Base-by-base conservation (phyloP, 805 yeast species). In the Candida gorgasii region DNA sequence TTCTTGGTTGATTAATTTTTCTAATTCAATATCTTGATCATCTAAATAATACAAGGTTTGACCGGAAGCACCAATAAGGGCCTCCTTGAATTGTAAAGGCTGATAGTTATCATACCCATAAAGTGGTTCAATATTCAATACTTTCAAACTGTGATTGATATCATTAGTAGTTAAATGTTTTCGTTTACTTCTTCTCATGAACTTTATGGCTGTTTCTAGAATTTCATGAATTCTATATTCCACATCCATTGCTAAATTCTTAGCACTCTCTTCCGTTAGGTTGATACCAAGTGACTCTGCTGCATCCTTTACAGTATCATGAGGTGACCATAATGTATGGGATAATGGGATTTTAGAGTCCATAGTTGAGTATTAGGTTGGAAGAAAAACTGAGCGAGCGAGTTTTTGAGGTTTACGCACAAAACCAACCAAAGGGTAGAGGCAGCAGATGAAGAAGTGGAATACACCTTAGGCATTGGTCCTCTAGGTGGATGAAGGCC, bases 241-340 rank as follows among this genome's bases (percentile, higher is more conserved):
- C n/a, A 93, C 95, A 61, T 93, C 99, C 99, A 93, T 93, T 5
- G 99, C 98, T 47, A 93, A 69, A 48, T 93, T 88, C 58, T 89
- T 87, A 36, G 97, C 86, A 1, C 92, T 96, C 46, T 95, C 99
- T 41, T 92, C 98, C 23, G 88, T 86, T 36, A 93, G 69, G 44
- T 70, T 80, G 27, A 93, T 74, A 1, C 99, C 99, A 8, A 93
- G 70, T 2, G 89, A 78, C 59, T 93, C 99, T 0, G 97, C 96
- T 12, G 88, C 96, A 69, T 93, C 99, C 56, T 84, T 86, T 20
- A 95, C 97, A 0, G 99, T 93, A 62, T 93, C 98, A 46, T 86
- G 83, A 6, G 98, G 97, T 8, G 98, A 90, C 99, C 98, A 92
- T 46, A 93, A 74, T 1, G 97, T 87, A 62, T 89, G 95, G 1